Evolutionary conservation across 768 basidiomycete species (phyloP), one percentile per base, ranked within the genome.

Genomic region (Strobilomyces confusus): DNA sequence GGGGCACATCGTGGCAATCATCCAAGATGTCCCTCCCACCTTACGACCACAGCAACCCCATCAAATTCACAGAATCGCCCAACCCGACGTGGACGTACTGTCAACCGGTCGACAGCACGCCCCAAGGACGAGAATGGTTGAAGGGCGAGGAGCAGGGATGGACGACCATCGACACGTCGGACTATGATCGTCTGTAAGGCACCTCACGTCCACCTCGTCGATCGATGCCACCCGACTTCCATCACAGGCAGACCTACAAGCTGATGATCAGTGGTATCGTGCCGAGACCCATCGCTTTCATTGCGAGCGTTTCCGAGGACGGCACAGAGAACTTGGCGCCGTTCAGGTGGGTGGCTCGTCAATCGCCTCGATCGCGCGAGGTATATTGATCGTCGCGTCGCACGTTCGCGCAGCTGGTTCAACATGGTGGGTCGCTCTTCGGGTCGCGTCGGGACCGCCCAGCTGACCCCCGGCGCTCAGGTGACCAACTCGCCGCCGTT

Each of bases 271-370:
- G 70, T 45, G 74, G 74, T 11, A 62, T 77, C 43, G 64, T 69
- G 1, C 77, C 78, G 0, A 64, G 77, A n/a, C 78, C 77, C 9
- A 73, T 79, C 30, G 77, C 73, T 2, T 75, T 78, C 51, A 68
- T 77, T 9, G 75, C 75, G 19, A 69, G 72, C 25, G 49, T 75
- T 46, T 62, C 63, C 3, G 56, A 61, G 5, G 55, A 67, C 2
- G 76, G 75, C 8, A 43, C 63, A 0, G 64, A 64, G 40, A 78
- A 78, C 52, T 63, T 79, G n/a, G 73, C 75, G 0, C 73, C 77
- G 2, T 77, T 76, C 49, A 76, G 74, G 61, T 75, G 57, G 46
- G 29, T 47, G 36, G 0, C 2, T 6, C 23, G 15, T 15, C 29
- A 30, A 19, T 52, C 23, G 23, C 19, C 32, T 20, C 17, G 29